Percentiles rank a stretch among this genome's conserved stretches.
phyloP scores from a whole-genome alignment of 2,329 filamentous ascomycete genomes.

The Hymenoscyphus fraxineus region DNA sequence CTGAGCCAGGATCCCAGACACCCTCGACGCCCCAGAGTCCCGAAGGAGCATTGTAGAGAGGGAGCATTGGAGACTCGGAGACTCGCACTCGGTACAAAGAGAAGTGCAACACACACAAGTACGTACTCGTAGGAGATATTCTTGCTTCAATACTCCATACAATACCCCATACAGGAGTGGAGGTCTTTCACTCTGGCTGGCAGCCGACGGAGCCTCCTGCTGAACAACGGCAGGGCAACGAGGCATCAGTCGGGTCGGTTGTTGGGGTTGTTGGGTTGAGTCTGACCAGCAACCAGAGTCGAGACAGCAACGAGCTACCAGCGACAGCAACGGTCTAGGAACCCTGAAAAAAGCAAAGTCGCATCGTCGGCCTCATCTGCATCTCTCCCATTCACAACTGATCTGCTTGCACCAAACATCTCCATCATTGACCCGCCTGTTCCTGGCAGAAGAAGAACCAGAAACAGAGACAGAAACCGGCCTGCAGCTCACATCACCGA shows the following conservation, averaged over 20 bases:
- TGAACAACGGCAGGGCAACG: constrained; percentile 1
- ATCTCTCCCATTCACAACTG: too few species aligned
- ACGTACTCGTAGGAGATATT: too few species aligned
- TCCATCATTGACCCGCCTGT: not conserved
- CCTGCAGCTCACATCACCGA: not conserved
- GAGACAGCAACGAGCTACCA: not conserved
- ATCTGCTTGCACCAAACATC: not conserved
- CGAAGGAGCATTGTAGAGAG: not conserved
- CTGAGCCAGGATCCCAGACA: not conserved
- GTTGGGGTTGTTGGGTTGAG: not conserved
- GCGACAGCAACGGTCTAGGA: not conserved
- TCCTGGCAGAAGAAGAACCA: not conserved
- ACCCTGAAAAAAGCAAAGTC: not conserved
- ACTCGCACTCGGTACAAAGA: too few species aligned
- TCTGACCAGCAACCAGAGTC: not conserved
- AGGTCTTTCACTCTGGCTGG: not conserved
- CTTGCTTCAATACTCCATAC: too few species aligned
- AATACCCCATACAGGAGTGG: too few species aligned
- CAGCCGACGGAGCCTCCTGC: not conserved
- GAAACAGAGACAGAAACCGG: too few species aligned
- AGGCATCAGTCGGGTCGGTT: not conserved
- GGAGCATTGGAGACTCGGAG: not conserved
- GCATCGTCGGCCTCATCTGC: not conserved
- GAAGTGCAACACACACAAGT: too few species aligned
- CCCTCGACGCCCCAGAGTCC: not conserved